Evolutionary conservation across 208 protist genomes (phyloP).

Genomic region (Crithidia sp.): DNA sequence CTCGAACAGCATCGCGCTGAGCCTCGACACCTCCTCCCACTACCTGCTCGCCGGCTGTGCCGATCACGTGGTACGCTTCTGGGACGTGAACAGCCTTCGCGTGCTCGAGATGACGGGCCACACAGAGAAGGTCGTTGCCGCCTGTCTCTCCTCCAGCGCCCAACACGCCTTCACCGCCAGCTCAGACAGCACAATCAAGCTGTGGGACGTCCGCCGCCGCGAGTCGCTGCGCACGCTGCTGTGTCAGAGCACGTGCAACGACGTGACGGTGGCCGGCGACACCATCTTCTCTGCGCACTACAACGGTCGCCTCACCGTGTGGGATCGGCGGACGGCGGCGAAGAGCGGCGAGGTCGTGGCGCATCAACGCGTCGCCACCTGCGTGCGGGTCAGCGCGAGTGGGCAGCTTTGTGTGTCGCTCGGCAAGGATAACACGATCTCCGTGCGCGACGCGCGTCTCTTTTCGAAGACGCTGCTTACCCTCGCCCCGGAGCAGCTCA

Average conservation of each 20-base stretch:
- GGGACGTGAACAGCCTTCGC: conserved; percentile 60
- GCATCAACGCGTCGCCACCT: conserved; percentile 61
- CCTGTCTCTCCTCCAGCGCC: conserved; percentile 59
- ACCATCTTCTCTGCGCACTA: conserved; percentile 73
- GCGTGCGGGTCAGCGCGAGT: conserved; percentile 50
- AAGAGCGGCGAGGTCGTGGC: conserved; percentile 37
- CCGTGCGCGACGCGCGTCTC: conserved; percentile 67
- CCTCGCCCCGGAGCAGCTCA: conserved; percentile 38
- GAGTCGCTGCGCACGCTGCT: conserved; percentile 54
- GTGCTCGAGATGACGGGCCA: conserved; percentile 68
- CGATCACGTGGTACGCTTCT: conserved; percentile 70
- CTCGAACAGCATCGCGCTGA: conserved; percentile 52
- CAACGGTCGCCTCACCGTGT: conserved; percentile 66
- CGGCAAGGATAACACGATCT: conserved; percentile 59
- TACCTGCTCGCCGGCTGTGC: conserved; percentile 70
- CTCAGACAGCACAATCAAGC: conserved; percentile 71
- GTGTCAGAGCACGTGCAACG: conserved; percentile 68
- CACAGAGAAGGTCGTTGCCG: conserved; percentile 69
- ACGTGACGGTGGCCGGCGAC: conserved; percentile 55
- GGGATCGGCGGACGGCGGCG: conserved; percentile 55
- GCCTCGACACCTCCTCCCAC: conserved; percentile 52
- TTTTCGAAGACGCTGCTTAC: conserved; percentile 41
- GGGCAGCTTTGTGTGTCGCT: conserved; percentile 62
- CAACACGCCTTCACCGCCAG: conserved; percentile 68
- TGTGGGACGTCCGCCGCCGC: conserved; percentile 67